Evolutionary conservation across 1,284 basidiomycete genomes (phyloP).

Genomic region (Fomitopsis pinicola): DNA sequence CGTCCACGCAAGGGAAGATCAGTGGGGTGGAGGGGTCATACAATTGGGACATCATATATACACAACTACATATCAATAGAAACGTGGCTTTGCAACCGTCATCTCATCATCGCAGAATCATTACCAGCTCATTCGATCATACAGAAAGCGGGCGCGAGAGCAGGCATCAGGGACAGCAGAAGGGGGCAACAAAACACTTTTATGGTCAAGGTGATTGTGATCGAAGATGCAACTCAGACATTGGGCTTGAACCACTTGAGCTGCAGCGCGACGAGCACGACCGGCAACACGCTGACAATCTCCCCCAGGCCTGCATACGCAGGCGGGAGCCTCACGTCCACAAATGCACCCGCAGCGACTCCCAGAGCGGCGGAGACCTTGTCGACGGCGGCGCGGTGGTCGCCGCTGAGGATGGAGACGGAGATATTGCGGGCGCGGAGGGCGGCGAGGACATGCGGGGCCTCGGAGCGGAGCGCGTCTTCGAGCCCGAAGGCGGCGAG

Average conservation of each 20-base stretch:
- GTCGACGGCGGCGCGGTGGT: conserved; percentile 46
- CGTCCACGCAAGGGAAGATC: no score
- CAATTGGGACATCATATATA: no score
- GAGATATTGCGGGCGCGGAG: conserved; percentile 35
- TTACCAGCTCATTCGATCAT: no score
- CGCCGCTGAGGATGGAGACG: conserved; percentile 51
- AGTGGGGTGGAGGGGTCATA: no score
- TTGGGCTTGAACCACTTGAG: conserved; percentile 26
- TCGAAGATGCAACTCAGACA: neutral
- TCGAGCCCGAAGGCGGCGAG: conserved; percentile 42
- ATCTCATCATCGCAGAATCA: no score
- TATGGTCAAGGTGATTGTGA: no score
- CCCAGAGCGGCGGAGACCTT: conserved; percentile 40
- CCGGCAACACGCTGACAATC: conserved; percentile 38
- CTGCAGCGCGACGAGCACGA: conserved; percentile 33
- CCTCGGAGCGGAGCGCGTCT: conserved; percentile 44
- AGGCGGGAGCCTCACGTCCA: conserved; percentile 34
- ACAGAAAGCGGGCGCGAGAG: no score
- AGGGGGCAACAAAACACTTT: no score
- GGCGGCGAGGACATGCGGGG: conserved; percentile 32
- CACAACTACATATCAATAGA: no score
- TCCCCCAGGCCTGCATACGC: conserved; percentile 41
- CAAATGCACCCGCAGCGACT: conserved; percentile 47
- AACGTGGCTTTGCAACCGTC: no score
- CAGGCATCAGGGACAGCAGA: no score